phyloP scores from a whole-genome alignment of 352 stramenopile genomes.

The Phytophthora hybrid region DNA sequence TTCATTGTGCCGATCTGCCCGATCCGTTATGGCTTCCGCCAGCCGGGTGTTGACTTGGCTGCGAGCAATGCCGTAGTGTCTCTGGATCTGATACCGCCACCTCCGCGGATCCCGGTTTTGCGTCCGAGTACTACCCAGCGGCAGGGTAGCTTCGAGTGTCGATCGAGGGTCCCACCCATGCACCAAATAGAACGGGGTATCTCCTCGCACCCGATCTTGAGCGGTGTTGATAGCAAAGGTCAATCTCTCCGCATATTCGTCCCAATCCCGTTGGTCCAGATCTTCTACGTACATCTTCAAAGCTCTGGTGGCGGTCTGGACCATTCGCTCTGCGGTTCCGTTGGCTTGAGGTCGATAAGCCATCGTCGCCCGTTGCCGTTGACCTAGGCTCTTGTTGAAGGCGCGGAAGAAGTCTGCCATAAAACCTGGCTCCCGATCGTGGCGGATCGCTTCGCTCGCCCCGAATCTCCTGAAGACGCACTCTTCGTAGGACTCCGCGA shows the following conservation, averaged over 20 bases:
- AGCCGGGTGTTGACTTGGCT: not conserved
- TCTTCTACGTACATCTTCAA: not conserved
- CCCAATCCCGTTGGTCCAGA: not conserved
- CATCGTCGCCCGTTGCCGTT: not conserved
- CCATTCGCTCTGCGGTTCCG: not conserved
- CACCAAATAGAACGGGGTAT: not conserved
- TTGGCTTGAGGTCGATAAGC: not conserved
- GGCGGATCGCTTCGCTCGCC: not conserved
- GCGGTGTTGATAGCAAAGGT: not conserved
- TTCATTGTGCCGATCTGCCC: not conserved
- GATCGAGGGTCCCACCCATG: not conserved
- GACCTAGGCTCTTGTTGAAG: not conserved
- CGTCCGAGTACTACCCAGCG: not conserved
- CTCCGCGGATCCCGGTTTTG: not conserved
- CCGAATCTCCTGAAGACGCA: not conserved
- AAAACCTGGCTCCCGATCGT: not conserved
- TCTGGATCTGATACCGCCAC: not conserved
- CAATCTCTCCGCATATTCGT: not conserved
- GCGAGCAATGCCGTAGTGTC: not conserved
- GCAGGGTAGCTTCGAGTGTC: not conserved
- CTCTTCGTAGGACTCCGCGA: not conserved
- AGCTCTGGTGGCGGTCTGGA: not conserved
- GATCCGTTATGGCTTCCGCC: not conserved
- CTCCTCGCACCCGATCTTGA: not conserved
- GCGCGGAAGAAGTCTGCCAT: not conserved